These are phyloP conservation scores for Dipodascus geniculatus DNA, from an alignment of 805 yeast genomes.

Conservation along the genomic window DNA sequence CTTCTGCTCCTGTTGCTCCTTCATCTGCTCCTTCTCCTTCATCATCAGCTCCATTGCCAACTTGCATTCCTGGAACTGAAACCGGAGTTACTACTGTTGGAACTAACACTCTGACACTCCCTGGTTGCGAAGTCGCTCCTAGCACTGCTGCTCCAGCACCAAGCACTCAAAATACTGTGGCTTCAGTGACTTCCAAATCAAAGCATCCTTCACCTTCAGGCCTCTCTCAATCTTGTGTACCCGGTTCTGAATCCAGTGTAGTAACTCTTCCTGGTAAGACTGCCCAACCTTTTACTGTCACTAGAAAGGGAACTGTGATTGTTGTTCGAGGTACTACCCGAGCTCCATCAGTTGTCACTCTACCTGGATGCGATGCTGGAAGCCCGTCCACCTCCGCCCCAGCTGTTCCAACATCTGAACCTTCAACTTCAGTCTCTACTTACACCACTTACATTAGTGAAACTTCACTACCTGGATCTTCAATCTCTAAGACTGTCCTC, in stretches of 20 bases:
- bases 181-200: background rate
- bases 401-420: slow-evolving; percentile 1
- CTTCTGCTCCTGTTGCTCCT: background rate
- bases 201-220: background rate
- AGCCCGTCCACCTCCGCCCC: background rate
- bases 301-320: background rate
- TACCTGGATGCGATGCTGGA: background rate
- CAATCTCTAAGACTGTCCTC: slow-evolving; percentile 1
- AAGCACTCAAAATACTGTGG: background rate
- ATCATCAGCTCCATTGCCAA: background rate
- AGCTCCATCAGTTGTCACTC: background rate
- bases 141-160: background rate
- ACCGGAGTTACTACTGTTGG: background rate
- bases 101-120: slow-evolving; percentile 4
- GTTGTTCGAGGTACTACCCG: background rate
- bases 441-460: slow-evolving; percentile 2
- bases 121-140: background rate
- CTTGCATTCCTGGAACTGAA: slow-evolving; percentile 2
- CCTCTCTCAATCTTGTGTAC: slow-evolving; percentile 2
- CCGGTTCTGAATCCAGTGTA: slow-evolving; percentile 4
- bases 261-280: slow-evolving; percentile 7
- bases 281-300: slow-evolving; percentile 2
- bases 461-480: background rate
- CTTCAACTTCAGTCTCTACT: background rate
- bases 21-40: background rate